phyloP scores from a whole-genome alignment of 2,329 filamentous ascomycete species.

The Fusarium chuoi region DNA sequence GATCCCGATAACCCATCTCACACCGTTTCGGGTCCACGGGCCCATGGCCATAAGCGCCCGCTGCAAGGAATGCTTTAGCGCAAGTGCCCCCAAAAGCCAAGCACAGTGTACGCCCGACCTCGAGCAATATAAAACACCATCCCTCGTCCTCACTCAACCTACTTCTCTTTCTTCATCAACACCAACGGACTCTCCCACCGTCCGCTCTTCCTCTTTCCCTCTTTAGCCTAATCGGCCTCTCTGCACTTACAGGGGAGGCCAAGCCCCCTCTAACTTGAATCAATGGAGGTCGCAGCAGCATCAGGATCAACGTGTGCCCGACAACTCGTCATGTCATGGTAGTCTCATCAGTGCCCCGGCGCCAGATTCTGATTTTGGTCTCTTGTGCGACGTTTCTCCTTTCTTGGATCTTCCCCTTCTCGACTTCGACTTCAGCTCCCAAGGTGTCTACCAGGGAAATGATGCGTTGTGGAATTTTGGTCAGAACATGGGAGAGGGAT shows the following conservation, averaged over 20 bases:
- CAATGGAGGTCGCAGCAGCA: conserved; percentile 36
- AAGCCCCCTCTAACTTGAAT: conserved; percentile 43
- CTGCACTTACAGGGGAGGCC: conserved; percentile 42
- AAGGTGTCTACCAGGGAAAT: conserved; percentile 11
- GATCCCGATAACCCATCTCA: not conserved
- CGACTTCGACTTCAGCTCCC: conserved; percentile 9
- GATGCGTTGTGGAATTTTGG: conserved; percentile 26
- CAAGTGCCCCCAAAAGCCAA: not conserved
- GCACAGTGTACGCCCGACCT: conserved; percentile 26
- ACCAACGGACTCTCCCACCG: conserved; percentile 11
- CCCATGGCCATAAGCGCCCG: not conserved
- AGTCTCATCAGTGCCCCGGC: conserved; percentile 30
- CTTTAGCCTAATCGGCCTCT: conserved; percentile 37
- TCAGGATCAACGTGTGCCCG: conserved; percentile 18
- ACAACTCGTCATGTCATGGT: conserved; percentile 29
- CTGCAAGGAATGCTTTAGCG: conserved; percentile 12
- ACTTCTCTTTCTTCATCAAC: conserved; percentile 15
- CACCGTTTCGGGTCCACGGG: conserved; percentile 9
- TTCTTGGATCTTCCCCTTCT: conserved; percentile 37
- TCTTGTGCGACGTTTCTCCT: conserved; percentile 15
- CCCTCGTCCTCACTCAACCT: not conserved
- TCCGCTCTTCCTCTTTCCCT: not conserved
- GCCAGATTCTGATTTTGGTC: conserved; percentile 18
- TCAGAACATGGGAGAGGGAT: conserved; percentile 1
- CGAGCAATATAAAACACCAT: conserved; percentile 30